Evolutionary conservation across 2,329 filamentous ascomycete genomes (phyloP).

Genomic region (Fusarium pseudograminearum): DNA sequence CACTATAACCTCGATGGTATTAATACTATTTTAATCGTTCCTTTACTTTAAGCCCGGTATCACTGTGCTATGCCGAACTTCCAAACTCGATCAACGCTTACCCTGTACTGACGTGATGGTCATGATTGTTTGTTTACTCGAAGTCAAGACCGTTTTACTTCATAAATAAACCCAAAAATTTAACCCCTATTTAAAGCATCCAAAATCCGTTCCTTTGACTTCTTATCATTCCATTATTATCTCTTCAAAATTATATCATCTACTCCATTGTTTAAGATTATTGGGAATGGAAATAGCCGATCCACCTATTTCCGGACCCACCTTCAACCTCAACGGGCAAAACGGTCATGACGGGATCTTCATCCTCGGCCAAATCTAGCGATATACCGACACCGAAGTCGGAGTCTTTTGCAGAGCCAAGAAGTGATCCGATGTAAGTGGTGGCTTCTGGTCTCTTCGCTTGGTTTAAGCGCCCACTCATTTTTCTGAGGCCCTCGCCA

Average conservation of each 20-base stretch:
- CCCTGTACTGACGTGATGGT: neutral
- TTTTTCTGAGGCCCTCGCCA: conserved; percentile 36
- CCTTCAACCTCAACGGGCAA: neutral
- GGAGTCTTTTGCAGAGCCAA: conserved; percentile 38
- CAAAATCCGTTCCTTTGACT: neutral
- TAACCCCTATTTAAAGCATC: neutral
- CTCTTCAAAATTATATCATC: neutral
- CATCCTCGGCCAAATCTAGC: conserved; percentile 16
- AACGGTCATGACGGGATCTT: neutral
- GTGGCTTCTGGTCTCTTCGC: conserved; percentile 25
- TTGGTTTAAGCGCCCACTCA: conserved; percentile 27
- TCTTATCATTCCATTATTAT: neutral
- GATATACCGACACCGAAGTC: conserved; percentile 34
- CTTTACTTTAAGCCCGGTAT: too few relatives aligned
- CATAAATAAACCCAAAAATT: neutral
- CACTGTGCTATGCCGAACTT: neutral
- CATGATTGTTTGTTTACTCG: neutral
- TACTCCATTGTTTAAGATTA: neutral
- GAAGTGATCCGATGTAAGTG: conserved; percentile 29
- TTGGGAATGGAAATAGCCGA: rapidly evolving
- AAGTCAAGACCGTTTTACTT: neutral
- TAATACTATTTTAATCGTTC: neutral
- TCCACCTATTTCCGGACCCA: conserved; percentile 18
- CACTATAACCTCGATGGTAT: neutral
- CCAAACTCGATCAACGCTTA: neutral